Percentiles rank a stretch among this genome's conserved stretches.
Conservation (phyloP, 257 asterid genomes). For the Cordia subcordata region DNA sequence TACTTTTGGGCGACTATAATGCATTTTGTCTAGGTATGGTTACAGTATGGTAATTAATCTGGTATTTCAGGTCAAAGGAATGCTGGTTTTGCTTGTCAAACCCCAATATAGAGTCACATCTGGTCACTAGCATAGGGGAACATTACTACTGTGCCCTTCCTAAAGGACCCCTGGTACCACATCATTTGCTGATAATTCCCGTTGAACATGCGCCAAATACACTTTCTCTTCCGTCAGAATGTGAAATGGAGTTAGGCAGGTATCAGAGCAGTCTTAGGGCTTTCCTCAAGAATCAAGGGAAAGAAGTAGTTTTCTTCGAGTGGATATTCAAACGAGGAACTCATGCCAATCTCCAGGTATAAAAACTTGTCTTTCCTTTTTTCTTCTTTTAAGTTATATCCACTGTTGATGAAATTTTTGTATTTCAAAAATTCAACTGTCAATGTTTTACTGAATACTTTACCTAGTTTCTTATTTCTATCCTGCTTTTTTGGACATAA, state of each 20-base stretch:
- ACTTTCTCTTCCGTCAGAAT: conserved; percentile 61
- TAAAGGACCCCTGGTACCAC: conserved; percentile 85
- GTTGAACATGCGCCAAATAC: conserved; percentile 83
- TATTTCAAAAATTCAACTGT: neutral
- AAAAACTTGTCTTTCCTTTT: conserved; percentile 5
- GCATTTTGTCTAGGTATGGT: neutral
- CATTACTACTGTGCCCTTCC: conserved; percentile 83
- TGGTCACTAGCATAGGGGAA: conserved; percentile 73
- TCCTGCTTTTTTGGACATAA: no score
- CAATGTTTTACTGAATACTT: no score
- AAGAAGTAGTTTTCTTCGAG: conserved; percentile 81
- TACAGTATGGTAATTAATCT: neutral
- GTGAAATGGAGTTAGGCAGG: conserved; percentile 52
- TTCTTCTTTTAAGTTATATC: neutral
- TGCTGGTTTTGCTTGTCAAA: conserved; percentile 98
- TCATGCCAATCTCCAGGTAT: conserved; percentile 97
- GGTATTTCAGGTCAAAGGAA: conserved; percentile 71
- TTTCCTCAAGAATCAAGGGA: conserved; percentile 68
- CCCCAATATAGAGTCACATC: conserved; percentile 75
- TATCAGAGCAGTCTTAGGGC: conserved; percentile 65
- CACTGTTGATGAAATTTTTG: neutral
- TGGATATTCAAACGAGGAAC: conserved; percentile 79
- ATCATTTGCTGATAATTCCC: conserved; percentile 85
- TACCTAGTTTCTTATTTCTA: no score
- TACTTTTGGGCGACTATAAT: neutral